A percentile compares a stretch with the other conserved stretches of the same genome.
Conservation (phyloP, 2,329 filamentous ascomycete species). For the Aureobasidium sp. region DNA sequence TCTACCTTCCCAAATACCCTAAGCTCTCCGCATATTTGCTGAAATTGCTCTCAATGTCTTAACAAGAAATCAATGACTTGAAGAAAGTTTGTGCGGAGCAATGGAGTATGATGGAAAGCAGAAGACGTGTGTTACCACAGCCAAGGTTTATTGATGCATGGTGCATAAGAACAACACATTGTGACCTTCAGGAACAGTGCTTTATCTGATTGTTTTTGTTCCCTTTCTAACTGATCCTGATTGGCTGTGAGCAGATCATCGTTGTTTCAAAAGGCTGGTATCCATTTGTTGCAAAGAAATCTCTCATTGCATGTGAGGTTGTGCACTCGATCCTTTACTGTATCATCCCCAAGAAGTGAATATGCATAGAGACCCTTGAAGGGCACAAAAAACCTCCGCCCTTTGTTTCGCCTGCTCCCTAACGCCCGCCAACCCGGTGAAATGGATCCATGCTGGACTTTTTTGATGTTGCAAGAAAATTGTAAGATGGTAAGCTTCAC, state of each 20-base stretch:
- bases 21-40: no score
- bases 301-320: background rate
- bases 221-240: background rate
- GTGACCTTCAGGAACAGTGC: background rate
- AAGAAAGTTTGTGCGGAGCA: no score
- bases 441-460: background rate
- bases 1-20: no score
- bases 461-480: slow-evolving; percentile 4
- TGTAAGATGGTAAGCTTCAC: background rate
- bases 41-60: no score
- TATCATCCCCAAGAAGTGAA: background rate
- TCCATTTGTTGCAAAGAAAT: background rate
- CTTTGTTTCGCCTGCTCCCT: background rate
- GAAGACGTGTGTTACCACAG: no score
- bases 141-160: no score
- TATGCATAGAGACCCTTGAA: background rate
- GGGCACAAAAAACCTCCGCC: background rate
- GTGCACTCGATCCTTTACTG: background rate
- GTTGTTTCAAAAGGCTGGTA: background rate
- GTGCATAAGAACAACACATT: no score
- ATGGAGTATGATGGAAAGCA: no score
- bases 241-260: background rate
- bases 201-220: background rate
- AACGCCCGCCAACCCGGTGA: background rate
- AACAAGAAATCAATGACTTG: no score